Evolutionary conservation across 2,329 filamentous ascomycete genomes (phyloP), one percentile per base, ranked within the genome.

Genomic region (Parastagonospora nodorum): DNA sequence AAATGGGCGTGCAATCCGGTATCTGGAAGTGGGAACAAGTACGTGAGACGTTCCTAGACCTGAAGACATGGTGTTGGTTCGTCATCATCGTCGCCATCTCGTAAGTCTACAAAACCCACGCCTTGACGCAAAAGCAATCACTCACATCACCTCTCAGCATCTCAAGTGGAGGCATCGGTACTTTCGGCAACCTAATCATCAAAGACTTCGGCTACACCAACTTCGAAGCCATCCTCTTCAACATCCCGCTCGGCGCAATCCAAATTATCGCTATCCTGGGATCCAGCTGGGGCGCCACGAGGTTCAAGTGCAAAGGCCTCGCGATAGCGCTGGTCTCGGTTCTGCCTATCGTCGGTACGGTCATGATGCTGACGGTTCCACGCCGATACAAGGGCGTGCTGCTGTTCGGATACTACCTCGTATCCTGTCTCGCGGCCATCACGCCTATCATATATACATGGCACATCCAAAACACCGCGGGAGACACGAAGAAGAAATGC

Each of bases 11-110:
- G 31, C 86, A 89, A 42, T 88, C 91, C 63, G 76, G 82, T 39
- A 84, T 87, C 0, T 94, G 90, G 90, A 83, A 90, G 75, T 93
- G 89, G 88, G 82, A 93, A 38, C 63, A 66, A 40, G 52, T 63
- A 1, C 53, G 57, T 48, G 63, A 66, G 38, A 63, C 61, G 6
- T 45, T 63, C 8, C 31, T 55, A 5, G 63, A 66, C 33, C 51
- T 62, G n/a, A 64, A 66, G 36, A 64, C 61, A 6, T 66, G 74
- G 73, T 66, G 65, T 0, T 87, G 82, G 83, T 71, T 86, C 41
- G 77, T 87, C 39, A 77, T 84, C 50, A 73, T 72, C 2, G 77
- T 87, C 16, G 56, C 58, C 2, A 64, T 67, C 30, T 65, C 62
- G 55, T 63, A 45, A 49, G 61, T 50, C 6, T n/a, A 4, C n/a